Evolutionary conservation across 176 grass and related monocot genomes (phyloP), one percentile per base, ranked within the genome.

Genomic region (Oryza nivara): DNA sequence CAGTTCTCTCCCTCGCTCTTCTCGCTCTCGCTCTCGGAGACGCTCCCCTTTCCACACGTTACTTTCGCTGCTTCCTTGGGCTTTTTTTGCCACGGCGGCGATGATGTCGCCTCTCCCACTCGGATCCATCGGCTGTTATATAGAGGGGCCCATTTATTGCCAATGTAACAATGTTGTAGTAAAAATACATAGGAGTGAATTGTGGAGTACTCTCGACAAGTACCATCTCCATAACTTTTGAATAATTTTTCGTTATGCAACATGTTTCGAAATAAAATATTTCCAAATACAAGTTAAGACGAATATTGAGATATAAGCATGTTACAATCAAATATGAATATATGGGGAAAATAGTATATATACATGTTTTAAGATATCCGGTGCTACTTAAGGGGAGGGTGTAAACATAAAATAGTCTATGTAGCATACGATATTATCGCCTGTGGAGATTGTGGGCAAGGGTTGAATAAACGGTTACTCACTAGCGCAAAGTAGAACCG

Each of bases 1-100:
- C 86, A 35, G 81, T 74, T 60, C 14, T 60, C 14, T 74, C 46
- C 73, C 40, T 25, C 3, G 19, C 58, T 63, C 58, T 63, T 79
- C 40, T 25, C 2, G 19, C 58, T 63, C 58, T 63, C 13, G 13
- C 49, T 28, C 36, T 38, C 54, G 54, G 6, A 58, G 54, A 58
- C 19, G 54, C 30, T 26, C 44, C 23, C 17, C 36, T 69, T 58
- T 40, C 45, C 76, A 71, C 54, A 66, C 65, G 44, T 28, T 28
- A 0, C 5, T 72, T 40, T 54, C 8, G 58, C 19, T 11, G 58
- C n/a, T 11, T 43, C n/a, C 10, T 41, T 67, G 17, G 19, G 17
- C 11, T 49, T 73, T 41, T 41, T 51, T 17, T 34, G 35, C 65
- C 65, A 70, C 83, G 65, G 16, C 65, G 38, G 48, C 49, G 13